Base-by-base conservation (phyloP, 2,329 filamentous ascomycete genomes). In the Sclerotinia glacialis region DNA sequence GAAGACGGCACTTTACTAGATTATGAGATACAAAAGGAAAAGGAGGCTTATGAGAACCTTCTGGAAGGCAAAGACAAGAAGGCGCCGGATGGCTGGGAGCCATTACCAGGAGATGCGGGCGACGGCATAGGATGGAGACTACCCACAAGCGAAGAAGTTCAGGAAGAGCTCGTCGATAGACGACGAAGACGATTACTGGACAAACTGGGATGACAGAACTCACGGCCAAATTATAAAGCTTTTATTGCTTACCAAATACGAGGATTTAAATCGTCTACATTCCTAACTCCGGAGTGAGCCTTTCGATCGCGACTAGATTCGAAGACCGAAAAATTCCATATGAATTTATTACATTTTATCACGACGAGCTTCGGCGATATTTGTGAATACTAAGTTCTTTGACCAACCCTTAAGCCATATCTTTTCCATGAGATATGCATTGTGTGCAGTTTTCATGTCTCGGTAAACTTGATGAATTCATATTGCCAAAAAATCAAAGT, bases 71-170 rank as follows among this genome's bases (percentile, higher is more conserved):
- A 80, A 18, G 84, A 86, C 26, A 85, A 83, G 28, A 82, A 85
- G 67, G 79, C 82, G 1, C 88, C 88, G 21, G 85, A 86, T 4
- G 88, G 85, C 16, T 98, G 94, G 93, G 88, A 95, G 73, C 84
- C 92, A 47, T 79, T 99, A 72, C 95, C 95, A 0, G 95, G 94
- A 0, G 93, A 97, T 78, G 82, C 82, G 3, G 93, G 93, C 1
- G 93, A 97, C 77, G 94, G 94, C 0, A 81, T 88, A 47, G 85
- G 82, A 56, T 97, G 94, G 94, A 86, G 86, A 69, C 78, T 98
- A 74, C 95, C 95, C 11, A 93, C 90, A 6, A 79, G 92, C 66
- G 92, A 96, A 26, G 92, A 98, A 77, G 94, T 98, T n/a, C 92
- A 97, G 78, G 87, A 93, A 75, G 95, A 98, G 78, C 80, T 99